These are phyloP conservation scores for Solanum hybrid DNA, from an alignment of 305 asterid species.

Conservation along the genomic window DNA sequence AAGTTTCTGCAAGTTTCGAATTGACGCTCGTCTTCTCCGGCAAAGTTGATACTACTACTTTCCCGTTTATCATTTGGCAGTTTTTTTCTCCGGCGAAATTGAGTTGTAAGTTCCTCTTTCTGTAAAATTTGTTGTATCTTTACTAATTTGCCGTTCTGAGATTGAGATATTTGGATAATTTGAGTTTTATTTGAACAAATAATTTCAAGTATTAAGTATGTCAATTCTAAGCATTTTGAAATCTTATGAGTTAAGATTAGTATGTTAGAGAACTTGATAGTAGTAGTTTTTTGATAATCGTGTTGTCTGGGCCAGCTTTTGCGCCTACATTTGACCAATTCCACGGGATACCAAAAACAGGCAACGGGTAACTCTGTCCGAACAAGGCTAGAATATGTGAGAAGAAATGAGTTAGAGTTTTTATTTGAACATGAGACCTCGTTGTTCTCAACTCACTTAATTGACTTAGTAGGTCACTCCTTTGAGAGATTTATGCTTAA, in stretches of 20 bases:
- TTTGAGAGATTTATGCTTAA: not conserved
- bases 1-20: not conserved
- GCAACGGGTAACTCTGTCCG: not conserved
- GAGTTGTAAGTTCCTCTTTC: not conserved
- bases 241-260: not conserved
- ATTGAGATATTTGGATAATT: not conserved
- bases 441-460: not conserved
- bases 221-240: not conserved
- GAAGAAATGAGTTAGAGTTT: not conserved
- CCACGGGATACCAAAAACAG: not conserved
- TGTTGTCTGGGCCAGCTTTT: not conserved
- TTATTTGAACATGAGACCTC: not conserved
- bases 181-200: not conserved
- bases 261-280: not conserved
- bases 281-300: not conserved
- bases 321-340: rapidly evolving
- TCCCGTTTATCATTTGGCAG: not conserved
- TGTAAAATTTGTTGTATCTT: not conserved
- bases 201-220: not conserved
- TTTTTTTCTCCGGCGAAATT: not conserved
- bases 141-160: not conserved
- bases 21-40: not conserved
- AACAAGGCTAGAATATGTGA: not conserved
- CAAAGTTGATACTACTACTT: not conserved
- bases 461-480: not conserved